Evolutionary conservation across 2,329 filamentous ascomycete genomes (phyloP).

Genomic region (Byssothecium circinans): DNA sequence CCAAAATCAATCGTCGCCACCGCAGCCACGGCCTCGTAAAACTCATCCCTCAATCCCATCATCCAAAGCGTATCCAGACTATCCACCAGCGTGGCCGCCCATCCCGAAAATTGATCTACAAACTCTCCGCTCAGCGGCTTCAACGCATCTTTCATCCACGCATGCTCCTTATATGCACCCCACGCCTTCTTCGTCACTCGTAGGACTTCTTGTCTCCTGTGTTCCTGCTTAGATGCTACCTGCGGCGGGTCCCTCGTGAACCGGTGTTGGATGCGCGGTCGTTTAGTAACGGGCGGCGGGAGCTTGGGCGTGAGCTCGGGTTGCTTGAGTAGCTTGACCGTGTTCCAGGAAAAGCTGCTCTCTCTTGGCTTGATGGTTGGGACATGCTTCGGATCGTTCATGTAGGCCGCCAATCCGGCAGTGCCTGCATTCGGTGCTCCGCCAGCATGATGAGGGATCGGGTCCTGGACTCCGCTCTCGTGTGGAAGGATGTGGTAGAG

Average conservation of each 20-base stretch:
- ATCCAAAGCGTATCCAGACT: constrained; percentile 78
- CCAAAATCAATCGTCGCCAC: constrained; percentile 82
- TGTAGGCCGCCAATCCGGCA: constrained; percentile 29
- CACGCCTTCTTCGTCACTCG: constrained; percentile 47
- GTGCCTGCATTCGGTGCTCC: constrained; percentile 21
- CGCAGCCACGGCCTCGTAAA: constrained; percentile 72
- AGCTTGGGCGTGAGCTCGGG: constrained; percentile 30
- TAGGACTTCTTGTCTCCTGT: constrained; percentile 30
- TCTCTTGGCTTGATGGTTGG: constrained; percentile 26
- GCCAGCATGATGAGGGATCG: constrained; percentile 3
- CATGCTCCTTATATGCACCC: constrained; percentile 62
- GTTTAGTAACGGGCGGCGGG: constrained; percentile 27
- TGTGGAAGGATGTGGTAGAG: constrained; percentile 31
- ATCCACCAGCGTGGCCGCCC: constrained; percentile 70
- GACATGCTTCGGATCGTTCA: constrained; percentile 31
- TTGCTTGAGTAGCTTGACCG: constrained; percentile 30
- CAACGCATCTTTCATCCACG: constrained; percentile 67
- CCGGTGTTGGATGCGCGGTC: constrained; percentile 39
- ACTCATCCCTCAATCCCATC: constrained; percentile 76
- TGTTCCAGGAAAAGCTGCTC: constrained; percentile 38
- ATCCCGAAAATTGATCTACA: constrained; percentile 65
- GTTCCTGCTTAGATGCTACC: constrained; percentile 25
- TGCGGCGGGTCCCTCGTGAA: constrained; percentile 24
- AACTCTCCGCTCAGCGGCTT: constrained; percentile 57
- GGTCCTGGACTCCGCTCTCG: constrained; percentile 17